phyloP scores from a whole-genome alignment of 305 asterid species.

The Euphrasia arctica region DNA sequence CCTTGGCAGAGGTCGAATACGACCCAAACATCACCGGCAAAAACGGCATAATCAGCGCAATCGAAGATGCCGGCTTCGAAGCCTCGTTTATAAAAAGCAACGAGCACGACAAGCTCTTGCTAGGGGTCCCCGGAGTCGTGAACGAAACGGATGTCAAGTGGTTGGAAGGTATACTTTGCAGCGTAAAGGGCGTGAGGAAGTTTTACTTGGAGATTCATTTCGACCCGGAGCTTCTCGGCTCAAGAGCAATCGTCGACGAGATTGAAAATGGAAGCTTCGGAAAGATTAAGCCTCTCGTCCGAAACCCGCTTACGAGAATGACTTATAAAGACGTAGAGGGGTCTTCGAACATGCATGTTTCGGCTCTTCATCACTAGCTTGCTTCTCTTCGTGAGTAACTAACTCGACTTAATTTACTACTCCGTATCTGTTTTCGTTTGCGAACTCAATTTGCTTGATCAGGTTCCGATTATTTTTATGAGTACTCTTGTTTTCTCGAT shows the following conservation, averaged over 20 bases:
- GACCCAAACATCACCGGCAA: conserved; percentile 61
- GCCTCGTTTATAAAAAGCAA: conserved; percentile 90
- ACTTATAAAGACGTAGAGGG: conserved; percentile 80
- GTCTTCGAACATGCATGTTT: conserved; percentile 87
- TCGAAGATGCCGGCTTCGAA: conserved; percentile 98
- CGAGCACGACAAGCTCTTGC: conserved; percentile 78
- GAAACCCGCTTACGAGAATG: conserved; percentile 85
- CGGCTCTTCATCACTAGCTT: conserved; percentile 81
- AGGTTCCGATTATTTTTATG: conserved; percentile 89
- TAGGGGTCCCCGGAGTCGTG: conserved; percentile 63
- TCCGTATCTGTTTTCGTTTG: conserved; percentile 16
- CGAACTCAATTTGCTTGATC: conserved; percentile 14
- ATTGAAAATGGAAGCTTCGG: conserved; percentile 66
- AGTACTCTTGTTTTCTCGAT: conserved; percentile 32
- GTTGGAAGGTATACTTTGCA: conserved; percentile 60
- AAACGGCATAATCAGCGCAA: conserved; percentile 72
- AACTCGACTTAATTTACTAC: conserved; percentile 3
- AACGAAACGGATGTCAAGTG: conserved; percentile 64
- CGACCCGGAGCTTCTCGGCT: conserved; percentile 89
- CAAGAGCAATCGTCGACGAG: conserved; percentile 78
- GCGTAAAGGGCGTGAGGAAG: conserved; percentile 73
- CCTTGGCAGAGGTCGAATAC: conserved; percentile 80
- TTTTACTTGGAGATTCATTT: conserved; percentile 69
- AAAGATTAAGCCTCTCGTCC: conserved; percentile 63
- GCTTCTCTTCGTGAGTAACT: conserved; percentile 76